Evolutionary conservation across 106 monocot species (phyloP).

Genomic region (Phalaenopsis equestris): DNA sequence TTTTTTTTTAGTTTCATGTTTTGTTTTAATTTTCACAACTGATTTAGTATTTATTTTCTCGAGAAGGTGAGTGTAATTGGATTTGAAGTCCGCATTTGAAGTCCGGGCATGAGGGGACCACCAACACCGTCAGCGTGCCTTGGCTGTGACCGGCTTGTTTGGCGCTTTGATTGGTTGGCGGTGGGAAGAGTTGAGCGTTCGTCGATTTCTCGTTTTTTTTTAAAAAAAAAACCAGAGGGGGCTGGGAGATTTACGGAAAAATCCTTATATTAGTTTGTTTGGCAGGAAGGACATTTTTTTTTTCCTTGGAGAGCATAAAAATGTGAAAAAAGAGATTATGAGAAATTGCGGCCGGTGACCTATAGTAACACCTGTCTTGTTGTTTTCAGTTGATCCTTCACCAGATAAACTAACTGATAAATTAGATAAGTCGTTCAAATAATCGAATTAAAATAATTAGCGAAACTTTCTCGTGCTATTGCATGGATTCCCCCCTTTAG

Average conservation of each 20-base stretch:
- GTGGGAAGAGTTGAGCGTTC: not conserved
- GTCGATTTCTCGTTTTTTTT: not conserved
- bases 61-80: conserved; percentile 10
- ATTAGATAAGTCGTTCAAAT: not conserved
- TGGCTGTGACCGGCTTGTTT: conserved; percentile 7
- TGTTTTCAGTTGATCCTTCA: not conserved
- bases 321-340: not conserved
- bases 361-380: not conserved
- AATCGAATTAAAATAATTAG: not conserved
- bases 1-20: not conserved
- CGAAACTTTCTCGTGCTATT: not conserved
- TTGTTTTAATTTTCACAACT: not conserved
- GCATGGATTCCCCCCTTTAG: not conserved
- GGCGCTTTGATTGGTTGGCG: conserved; percentile 7
- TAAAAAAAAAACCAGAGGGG: not conserved
- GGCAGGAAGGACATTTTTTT: not conserved
- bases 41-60: not conserved
- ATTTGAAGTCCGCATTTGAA: conserved; percentile 20
- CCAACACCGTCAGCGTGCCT: conserved; percentile 20
- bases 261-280: not conserved
- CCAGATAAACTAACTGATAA: not conserved
- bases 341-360: not conserved
- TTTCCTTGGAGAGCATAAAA: not conserved
- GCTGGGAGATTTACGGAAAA: not conserved
- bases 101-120: conserved; percentile 13